Conservation (phyloP, 1,284 basidiomycete species). For the Malassezia furfur region DNA sequence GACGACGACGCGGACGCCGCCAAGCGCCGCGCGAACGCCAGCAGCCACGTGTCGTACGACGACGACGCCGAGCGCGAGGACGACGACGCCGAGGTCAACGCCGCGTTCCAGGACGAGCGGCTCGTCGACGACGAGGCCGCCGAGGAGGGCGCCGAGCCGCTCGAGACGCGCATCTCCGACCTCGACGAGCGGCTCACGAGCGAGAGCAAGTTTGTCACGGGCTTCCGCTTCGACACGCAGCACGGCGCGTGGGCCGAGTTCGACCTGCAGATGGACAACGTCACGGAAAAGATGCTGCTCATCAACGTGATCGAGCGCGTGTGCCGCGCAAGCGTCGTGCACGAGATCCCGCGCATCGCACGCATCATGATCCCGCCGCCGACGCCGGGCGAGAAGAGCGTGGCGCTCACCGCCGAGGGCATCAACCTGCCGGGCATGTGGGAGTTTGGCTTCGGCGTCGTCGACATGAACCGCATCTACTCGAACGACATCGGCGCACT, state of each 20-base stretch:
- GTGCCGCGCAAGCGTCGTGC: conserved; percentile 40
- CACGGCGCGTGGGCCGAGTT: conserved; percentile 52
- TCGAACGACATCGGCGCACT: conserved; percentile 95
- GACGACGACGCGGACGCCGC: conserved; percentile 67
- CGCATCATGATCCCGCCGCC: conserved; percentile 39
- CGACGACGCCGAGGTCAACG: conserved; percentile 55
- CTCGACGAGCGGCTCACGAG: conserved; percentile 53
- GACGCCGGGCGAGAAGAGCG: conserved; percentile 27
- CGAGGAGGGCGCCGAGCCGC: conserved; percentile 30
- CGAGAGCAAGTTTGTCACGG: conserved; percentile 53
- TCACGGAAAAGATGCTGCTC: conserved; percentile 44
- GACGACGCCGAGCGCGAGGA: conserved; percentile 37
- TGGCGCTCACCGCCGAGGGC: conserved; percentile 41
- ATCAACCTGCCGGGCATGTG: conserved; percentile 79
- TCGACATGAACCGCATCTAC: conserved; percentile 74
- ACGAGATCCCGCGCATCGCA: conserved; percentile 42
- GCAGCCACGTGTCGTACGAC: conserved; percentile 65
- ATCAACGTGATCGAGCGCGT: conserved; percentile 46
- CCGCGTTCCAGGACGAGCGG: conserved; percentile 52
- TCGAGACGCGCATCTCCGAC: conserved; percentile 42
- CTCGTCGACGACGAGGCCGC: conserved; percentile 17
- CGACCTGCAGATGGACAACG: conserved; percentile 33
- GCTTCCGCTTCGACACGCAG: conserved; percentile 63
- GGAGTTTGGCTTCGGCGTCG: conserved; percentile 68
- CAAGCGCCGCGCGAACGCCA: conserved; percentile 58